A percentile compares a stretch with the other conserved stretches of the same genome.
Conservation (phyloP, 164 flowering plant species). For the Pachysandra terminalis region DNA sequence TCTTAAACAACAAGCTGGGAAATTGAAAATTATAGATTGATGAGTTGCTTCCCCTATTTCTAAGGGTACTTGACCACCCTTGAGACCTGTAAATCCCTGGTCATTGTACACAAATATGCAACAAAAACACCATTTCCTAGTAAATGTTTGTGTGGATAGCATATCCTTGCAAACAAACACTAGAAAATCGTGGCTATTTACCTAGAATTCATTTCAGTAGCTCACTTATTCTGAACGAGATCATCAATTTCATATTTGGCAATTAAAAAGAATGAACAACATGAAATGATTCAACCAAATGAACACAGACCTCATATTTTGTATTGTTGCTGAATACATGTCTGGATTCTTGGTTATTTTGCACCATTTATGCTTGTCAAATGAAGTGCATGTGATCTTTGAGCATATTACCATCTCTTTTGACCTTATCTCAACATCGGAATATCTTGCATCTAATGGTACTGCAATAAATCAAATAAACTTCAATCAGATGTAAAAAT, state of each 20-base stretch:
- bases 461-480: conserved; percentile 36
- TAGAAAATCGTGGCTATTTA: too few relatives aligned
- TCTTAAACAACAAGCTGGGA: too few relatives aligned
- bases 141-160: too few relatives aligned
- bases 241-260: not conserved
- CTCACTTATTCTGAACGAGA: not conserved
- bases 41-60: too few relatives aligned
- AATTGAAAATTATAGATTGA: too few relatives aligned
- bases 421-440: conserved; percentile 52
- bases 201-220: not conserved
- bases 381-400: conserved; percentile 30
- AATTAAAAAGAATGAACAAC: not conserved
- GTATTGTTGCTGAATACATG: conserved; percentile 44
- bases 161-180: too few relatives aligned
- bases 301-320: conserved; percentile 49
- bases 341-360: conserved; percentile 55
- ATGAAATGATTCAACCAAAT: not conserved
- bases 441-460: conserved; percentile 45
- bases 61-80: too few relatives aligned
- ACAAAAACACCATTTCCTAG: too few relatives aligned
- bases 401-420: conserved; percentile 52
- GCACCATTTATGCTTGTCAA: conserved; percentile 64
- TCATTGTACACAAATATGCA: too few relatives aligned
- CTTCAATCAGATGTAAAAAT: not conserved
- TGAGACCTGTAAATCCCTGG: too few relatives aligned